Percentiles rank a stretch among this genome's conserved stretches.
Conservation (phyloP, 805 yeast genomes). For the Candida methanosorbosa region DNA sequence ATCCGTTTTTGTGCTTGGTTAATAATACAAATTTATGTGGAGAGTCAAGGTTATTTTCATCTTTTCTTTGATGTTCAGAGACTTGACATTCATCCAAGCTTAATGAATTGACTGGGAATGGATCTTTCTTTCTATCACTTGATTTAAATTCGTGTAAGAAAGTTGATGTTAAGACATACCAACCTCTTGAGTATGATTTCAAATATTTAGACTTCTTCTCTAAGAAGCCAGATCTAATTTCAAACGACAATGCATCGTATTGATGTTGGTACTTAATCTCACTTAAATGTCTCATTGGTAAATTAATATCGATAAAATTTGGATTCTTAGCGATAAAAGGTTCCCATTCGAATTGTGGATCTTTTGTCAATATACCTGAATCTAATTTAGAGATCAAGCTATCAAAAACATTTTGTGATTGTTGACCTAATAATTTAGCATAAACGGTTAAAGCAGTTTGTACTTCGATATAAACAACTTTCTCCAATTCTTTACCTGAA, state of each 20-base stretch:
- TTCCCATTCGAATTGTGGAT: slow-evolving; percentile 83
- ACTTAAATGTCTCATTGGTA: slow-evolving; percentile 52
- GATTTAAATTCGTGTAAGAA: slow-evolving; percentile 87
- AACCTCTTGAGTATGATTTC: slow-evolving; percentile 85
- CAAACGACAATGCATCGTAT: slow-evolving; percentile 57
- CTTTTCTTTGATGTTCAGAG: slow-evolving; percentile 73
- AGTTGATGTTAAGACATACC: slow-evolving; percentile 84
- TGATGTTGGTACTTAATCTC: slow-evolving; percentile 62
- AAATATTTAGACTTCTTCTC: slow-evolving; percentile 89
- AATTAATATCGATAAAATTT: slow-evolving; percentile 55
- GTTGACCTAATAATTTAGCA: slow-evolving; percentile 62
- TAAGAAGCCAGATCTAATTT: slow-evolving; percentile 67
- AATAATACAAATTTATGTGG: slow-evolving; percentile 71
- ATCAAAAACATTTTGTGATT: slow-evolving; percentile 64
- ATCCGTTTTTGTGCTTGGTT: slow-evolving; percentile 65
- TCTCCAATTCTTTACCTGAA: slow-evolving; percentile 82
- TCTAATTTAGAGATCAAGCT: slow-evolving; percentile 58
- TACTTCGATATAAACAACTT: slow-evolving; percentile 77
- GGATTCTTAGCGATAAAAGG: slow-evolving; percentile 66
- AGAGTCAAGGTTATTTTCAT: slow-evolving; percentile 43
- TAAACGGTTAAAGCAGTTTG: slow-evolving; percentile 73
- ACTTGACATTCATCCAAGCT: slow-evolving; percentile 73
- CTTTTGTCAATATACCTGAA: slow-evolving; percentile 64
- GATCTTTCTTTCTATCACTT: slow-evolving; percentile 72
- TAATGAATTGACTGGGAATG: slow-evolving; percentile 75